Conservation (phyloP, 495 filamentous ascomycete genomes). For the Lasiosphaeriaceae sp. region DNA sequence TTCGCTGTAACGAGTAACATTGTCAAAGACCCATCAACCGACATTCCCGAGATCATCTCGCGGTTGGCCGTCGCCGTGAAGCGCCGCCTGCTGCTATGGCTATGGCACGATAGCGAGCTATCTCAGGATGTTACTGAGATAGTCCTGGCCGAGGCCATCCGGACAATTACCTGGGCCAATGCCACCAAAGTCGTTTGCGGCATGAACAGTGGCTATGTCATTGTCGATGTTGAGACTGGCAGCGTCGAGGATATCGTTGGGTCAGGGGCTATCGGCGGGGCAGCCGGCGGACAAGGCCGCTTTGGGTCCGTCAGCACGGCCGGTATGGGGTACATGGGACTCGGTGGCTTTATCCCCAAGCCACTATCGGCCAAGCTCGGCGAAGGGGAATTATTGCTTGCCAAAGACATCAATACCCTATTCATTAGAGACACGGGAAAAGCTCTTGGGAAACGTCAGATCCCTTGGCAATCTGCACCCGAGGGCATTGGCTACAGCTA, state of each 20-base stretch:
- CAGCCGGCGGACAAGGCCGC: constrained; percentile 61
- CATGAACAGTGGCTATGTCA: constrained; percentile 80
- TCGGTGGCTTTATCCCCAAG: constrained; percentile 85
- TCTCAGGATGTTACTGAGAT: constrained; percentile 70
- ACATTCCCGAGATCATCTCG: constrained; percentile 85
- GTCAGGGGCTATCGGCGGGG: constrained; percentile 69
- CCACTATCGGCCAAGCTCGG: constrained; percentile 78
- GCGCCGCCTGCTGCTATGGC: constrained; percentile 83
- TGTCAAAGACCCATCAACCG: constrained; percentile 78
- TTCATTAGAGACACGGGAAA: constrained; percentile 85
- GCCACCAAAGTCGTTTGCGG: constrained; percentile 82
- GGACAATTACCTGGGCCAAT: constrained; percentile 84
- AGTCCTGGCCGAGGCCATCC: constrained; percentile 70
- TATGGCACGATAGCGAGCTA: constrained; percentile 93
- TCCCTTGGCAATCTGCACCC: constrained; percentile 86
- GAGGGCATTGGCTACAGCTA: constrained; percentile 93
- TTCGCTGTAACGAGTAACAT: constrained; percentile 96
- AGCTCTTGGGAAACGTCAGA: constrained; percentile 75
- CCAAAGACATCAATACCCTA: constrained; percentile 92
- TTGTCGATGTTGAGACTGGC: constrained; percentile 76
- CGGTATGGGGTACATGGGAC: constrained; percentile 92
- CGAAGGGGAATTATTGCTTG: constrained; percentile 80
- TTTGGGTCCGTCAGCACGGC: constrained; percentile 54
- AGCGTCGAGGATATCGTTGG: constrained; percentile 72
- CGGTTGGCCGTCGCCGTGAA: constrained; percentile 89